These are phyloP conservation scores for Chara braunii DNA, from an alignment of 139 green algal species.

Conservation along the genomic window DNA sequence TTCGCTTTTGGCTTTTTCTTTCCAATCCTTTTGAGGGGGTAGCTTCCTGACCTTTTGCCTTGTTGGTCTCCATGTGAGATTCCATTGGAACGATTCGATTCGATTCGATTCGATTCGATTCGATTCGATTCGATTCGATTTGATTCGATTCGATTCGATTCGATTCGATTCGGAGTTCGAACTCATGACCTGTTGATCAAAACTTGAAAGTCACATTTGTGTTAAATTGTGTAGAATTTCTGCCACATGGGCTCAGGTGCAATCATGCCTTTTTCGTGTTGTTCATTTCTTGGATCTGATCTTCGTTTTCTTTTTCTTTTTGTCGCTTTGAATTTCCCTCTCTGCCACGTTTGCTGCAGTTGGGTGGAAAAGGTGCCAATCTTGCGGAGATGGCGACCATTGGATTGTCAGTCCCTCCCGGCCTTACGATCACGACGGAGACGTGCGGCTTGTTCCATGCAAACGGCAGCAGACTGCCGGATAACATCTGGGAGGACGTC, in stretches of 20 bases:
- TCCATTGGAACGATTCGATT: too few relatives aligned
- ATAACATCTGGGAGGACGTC: constrained; percentile 60
- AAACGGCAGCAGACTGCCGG: constrained; percentile 53
- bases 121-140: too few relatives aligned
- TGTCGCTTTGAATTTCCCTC: constrained; percentile 1
- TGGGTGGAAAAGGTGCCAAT: constrained; percentile 83
- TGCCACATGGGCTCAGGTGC: neutral
- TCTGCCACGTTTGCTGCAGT: constrained; percentile 24
- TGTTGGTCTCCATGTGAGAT: too few relatives aligned
- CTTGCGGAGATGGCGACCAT: constrained; percentile 78
- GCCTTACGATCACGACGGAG: constrained; percentile 82
- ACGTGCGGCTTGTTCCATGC: constrained; percentile 66
- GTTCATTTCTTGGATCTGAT: neutral
- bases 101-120: too few relatives aligned
- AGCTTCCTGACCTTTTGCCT: too few relatives aligned
- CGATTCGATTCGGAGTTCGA: too few relatives aligned
- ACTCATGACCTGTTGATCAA: neutral
- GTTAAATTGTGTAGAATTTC: neutral
- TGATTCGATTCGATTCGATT: too few relatives aligned
- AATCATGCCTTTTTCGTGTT: neutral
- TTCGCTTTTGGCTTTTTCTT: too few relatives aligned
- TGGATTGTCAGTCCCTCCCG: constrained; percentile 76
- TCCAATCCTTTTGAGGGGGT: too few relatives aligned
- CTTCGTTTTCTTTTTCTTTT: neutral
- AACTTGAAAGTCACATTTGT: neutral